Percentiles rank a stretch among this genome's conserved stretches.
These are phyloP conservation scores for Cyclaneusma minus DNA, from an alignment of 2,329 filamentous ascomycete genomes.

Conservation along the genomic window DNA sequence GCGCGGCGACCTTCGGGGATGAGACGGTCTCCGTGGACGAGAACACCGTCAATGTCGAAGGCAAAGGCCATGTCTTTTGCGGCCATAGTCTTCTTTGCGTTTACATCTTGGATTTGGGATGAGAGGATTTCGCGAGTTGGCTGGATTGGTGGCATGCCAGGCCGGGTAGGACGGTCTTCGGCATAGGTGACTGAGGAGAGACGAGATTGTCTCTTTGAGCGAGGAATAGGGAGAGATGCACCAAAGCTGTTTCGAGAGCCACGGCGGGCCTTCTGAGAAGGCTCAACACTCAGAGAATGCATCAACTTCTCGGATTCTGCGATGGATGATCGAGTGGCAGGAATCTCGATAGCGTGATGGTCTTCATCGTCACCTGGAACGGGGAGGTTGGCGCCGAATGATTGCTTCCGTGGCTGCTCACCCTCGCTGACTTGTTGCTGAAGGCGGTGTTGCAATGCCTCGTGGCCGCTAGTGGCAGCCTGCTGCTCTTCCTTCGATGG, in stretches of 20 bases:
- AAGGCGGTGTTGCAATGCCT: no score
- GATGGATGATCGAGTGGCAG: slow-evolving; percentile 50
- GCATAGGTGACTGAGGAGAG: slow-evolving; percentile 44
- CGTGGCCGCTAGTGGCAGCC: no score
- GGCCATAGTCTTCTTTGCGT: slow-evolving; percentile 45
- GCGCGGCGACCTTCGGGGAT: slow-evolving; percentile 52
- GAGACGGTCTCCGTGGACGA: slow-evolving; percentile 56
- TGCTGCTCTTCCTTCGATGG: no score
- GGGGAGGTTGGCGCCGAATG: slow-evolving; percentile 18
- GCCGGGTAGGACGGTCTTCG: slow-evolving; percentile 29
- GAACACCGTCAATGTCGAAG: slow-evolving; percentile 64
- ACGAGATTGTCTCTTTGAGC: slow-evolving; percentile 52
- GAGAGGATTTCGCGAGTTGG: slow-evolving; percentile 52
- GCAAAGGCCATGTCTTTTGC: slow-evolving; percentile 73
- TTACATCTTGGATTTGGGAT: slow-evolving; percentile 53
- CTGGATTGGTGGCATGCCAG: slow-evolving; percentile 41
- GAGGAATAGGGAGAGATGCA: slow-evolving; percentile 55
- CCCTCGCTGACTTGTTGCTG: slow-evolving; percentile 8
- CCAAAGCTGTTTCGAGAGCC: slow-evolving; percentile 65
- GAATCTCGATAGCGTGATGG: slow-evolving; percentile 47
- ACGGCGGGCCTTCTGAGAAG: slow-evolving; percentile 51
- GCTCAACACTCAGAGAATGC: slow-evolving; percentile 54
- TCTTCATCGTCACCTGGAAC: slow-evolving; percentile 27
- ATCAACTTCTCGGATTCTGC: slow-evolving; percentile 55
- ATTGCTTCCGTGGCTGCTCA: slow-evolving; percentile 17